Evolutionary conservation across 257 asterid species (phyloP), one percentile per base, ranked within the genome.

Genomic region (Cynanchum wilfordii): DNA sequence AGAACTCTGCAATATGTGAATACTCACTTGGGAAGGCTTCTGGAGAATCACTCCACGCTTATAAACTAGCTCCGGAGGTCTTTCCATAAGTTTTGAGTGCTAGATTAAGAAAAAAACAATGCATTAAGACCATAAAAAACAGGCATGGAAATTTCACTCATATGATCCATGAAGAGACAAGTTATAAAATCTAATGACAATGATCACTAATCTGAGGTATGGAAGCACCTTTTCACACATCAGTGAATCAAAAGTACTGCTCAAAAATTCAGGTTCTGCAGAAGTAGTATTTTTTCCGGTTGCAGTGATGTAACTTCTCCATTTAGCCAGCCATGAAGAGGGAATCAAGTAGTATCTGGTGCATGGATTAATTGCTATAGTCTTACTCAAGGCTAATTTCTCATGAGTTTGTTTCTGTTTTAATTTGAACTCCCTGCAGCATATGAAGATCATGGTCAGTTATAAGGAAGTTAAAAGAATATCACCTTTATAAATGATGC

Each of bases 31-130:
- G 59, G 89, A 81, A 76, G 92, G 69, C 87, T 87, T 89, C 63
- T 91, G 99, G 77, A 83, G 80, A 82, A 94, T 84, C 64, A 83
- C 75, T 63, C 89, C 99, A 66, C 97, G 98, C 83, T 82, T 91
- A 84, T 90, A 90, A 71, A 82, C 36, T 76, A 94, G 90, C 58
- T 91, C 95, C 12, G 99, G 99, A 68, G 99, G 99, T 84, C 93
- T 89, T 88, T 86, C 96, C 60, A 88, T 86, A 79, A 94, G 91
- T 80, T 79, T 85, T 74, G 83, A 77, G 70, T 94, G 99, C 99
- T 94, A 96, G 72, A 76, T 64, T 54, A 79, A 68, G 72, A 66
- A 68, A 42, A 42, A 77, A 30, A 58, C 52, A 29, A 71, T 38
- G 36, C 25, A 42, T 63, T 47, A 74, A 58, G 55, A 54, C 47